Evolutionary conservation across 371 early-diverging fungal species (phyloP).

Genomic region (Apophysomyces ossiformis): DNA sequence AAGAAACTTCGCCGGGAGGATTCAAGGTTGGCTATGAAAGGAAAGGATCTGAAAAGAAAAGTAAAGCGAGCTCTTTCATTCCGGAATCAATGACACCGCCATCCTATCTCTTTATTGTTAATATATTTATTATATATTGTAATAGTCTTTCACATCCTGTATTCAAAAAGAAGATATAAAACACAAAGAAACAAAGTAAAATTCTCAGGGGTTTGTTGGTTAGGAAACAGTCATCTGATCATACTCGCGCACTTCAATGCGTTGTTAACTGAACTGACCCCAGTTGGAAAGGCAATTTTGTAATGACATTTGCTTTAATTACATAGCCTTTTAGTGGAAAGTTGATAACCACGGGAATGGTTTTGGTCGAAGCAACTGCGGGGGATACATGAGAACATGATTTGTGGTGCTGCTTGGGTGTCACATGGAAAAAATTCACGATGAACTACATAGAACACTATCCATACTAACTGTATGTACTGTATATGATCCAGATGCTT

Average conservation of each 20-base stretch:
- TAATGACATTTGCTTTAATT: not conserved
- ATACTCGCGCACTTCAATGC: not conserved
- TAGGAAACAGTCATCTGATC: not conserved
- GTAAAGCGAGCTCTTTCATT: slow-evolving; percentile 27
- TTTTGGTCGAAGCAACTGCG: too few species aligned
- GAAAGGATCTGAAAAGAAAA: slow-evolving; percentile 20
- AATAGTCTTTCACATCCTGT: not conserved
- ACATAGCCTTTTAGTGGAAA: too few species aligned
- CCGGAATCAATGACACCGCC: not conserved
- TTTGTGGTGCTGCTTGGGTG: too few species aligned
- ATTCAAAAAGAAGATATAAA: not conserved
- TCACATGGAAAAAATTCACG: too few species aligned
- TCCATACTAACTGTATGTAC: too few species aligned
- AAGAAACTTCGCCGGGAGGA: slow-evolving; percentile 18
- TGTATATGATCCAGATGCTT: too few species aligned
- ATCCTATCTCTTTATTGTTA: not conserved
- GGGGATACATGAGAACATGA: too few species aligned
- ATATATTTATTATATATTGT: not conserved
- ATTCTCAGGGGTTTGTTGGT: too few species aligned
- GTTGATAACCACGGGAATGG: too few species aligned
- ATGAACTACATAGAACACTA: too few species aligned
- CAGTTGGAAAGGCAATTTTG: not conserved
- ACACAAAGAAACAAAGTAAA: too few species aligned
- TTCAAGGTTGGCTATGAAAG: slow-evolving; percentile 20
- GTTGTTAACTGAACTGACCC: not conserved